These are phyloP conservation scores for Cladophialophora bantiana DNA, from an alignment of 2,329 filamentous ascomycete genomes.

Conservation along the genomic window DNA sequence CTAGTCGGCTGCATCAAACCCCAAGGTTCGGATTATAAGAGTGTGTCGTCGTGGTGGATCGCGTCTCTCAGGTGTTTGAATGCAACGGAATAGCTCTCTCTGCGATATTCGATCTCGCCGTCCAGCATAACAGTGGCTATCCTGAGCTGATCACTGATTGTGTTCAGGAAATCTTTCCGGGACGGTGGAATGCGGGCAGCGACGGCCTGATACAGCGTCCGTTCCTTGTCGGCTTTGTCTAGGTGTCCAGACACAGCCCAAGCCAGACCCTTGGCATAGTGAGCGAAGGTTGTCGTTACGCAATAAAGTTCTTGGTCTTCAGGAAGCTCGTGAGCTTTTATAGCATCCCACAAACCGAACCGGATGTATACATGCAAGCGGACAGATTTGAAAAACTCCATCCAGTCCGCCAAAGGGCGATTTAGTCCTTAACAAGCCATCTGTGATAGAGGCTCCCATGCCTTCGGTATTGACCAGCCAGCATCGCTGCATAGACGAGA, in stretches of 20 bases:
- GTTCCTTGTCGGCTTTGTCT: conserved; percentile 60
- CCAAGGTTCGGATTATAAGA: conserved; percentile 78
- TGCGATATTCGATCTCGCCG: conserved; percentile 75
- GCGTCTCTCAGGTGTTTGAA: conserved; percentile 66
- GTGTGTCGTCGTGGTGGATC: conserved; percentile 65
- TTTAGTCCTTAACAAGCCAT: too few species aligned
- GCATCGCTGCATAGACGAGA: too few species aligned
- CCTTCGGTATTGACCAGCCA: too few species aligned
- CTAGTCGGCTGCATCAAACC: conserved; percentile 78
- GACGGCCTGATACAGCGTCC: conserved; percentile 60
- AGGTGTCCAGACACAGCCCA: conserved; percentile 65
- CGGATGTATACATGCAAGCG: too few species aligned
- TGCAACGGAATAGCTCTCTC: conserved; percentile 63
- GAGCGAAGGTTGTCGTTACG: conserved; percentile 70
- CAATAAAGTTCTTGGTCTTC: too few species aligned
- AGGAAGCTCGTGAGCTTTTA: too few species aligned
- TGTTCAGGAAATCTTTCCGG: conserved; percentile 74
- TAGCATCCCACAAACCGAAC: too few species aligned
- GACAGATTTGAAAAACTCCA: too few species aligned
- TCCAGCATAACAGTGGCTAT: conserved; percentile 71
- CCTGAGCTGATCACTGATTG: conserved; percentile 66
- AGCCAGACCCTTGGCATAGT: conserved; percentile 74
- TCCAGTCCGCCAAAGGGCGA: too few species aligned
- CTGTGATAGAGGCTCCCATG: too few species aligned
- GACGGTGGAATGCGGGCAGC: conserved; percentile 61